These are phyloP conservation scores for Cladosporium cucumerinum DNA, from an alignment of 2,329 filamentous ascomycete genomes.

Conservation along the genomic window DNA sequence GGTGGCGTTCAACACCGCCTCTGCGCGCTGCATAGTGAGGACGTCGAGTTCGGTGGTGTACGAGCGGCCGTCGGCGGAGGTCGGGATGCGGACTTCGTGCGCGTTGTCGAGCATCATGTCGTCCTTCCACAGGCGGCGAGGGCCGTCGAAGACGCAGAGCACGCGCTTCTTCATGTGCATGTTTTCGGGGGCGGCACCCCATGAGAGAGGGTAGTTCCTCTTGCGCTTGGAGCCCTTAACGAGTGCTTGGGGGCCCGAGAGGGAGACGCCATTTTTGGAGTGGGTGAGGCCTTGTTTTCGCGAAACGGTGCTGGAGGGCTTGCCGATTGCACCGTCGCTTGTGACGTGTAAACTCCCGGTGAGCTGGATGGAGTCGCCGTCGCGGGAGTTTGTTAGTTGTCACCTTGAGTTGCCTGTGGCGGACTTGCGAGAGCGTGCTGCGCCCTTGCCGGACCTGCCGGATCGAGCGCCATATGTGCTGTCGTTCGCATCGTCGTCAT, in stretches of 20 bases:
- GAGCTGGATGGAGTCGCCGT: slow-evolving; percentile 34
- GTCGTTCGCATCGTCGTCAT: slow-evolving; percentile 42
- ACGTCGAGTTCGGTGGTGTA: slow-evolving; percentile 94
- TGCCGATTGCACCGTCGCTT: slow-evolving; percentile 32
- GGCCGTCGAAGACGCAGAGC: slow-evolving; percentile 86
- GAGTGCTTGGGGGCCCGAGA: slow-evolving; percentile 43
- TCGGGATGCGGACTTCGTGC: slow-evolving; percentile 83
- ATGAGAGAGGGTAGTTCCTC: slow-evolving; percentile 88
- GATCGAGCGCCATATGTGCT: slow-evolving; percentile 51
- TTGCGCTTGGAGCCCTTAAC: slow-evolving; percentile 73
- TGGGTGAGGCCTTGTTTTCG: slow-evolving; percentile 61
- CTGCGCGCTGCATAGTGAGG: slow-evolving; percentile 81
- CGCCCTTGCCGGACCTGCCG: slow-evolving; percentile 47
- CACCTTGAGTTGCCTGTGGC: slow-evolving; percentile 45
- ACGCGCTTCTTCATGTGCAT: slow-evolving; percentile 99
- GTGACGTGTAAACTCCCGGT: slow-evolving; percentile 31
- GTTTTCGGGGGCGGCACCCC: slow-evolving; percentile 87
- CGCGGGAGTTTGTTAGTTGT: slow-evolving; percentile 50
- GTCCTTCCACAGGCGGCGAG: slow-evolving; percentile 86
- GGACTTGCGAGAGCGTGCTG: slow-evolving; percentile 47
- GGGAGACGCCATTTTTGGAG: slow-evolving; percentile 68
- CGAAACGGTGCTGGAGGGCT: slow-evolving; percentile 41
- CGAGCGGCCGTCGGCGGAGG: slow-evolving; percentile 60
- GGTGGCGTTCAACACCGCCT: slow-evolving; percentile 75
- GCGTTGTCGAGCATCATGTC: slow-evolving; percentile 98